Percentiles rank a stretch among this genome's conserved stretches.
phyloP scores from a whole-genome alignment of 192 early-diverging fungal genomes.

The Lunasporangiospora selenospora region DNA sequence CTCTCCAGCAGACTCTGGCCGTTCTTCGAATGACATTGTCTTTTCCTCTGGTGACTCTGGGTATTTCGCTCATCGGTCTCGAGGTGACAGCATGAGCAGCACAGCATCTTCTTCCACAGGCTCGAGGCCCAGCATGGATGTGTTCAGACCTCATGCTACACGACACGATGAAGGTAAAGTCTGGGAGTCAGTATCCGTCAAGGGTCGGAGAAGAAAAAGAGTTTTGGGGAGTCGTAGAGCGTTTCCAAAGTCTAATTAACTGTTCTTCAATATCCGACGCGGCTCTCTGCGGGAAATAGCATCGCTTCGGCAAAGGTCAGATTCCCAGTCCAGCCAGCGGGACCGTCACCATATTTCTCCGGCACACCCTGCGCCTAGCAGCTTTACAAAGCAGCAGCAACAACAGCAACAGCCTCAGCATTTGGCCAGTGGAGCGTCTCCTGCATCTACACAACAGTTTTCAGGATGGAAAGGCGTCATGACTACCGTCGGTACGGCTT shows the following conservation, averaged over 20 bases:
- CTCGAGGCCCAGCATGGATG: conserved; percentile 34
- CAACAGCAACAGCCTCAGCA: conserved; percentile 11
- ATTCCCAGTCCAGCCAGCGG: conserved; percentile 23
- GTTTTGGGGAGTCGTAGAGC: too few species aligned
- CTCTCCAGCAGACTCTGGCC: conserved; percentile 42
- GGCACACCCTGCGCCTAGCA: conserved; percentile 31
- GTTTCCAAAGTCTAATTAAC: too few species aligned
- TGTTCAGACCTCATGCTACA: conserved; percentile 25
- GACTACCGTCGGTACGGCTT: conserved; percentile 63
- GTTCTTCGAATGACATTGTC: conserved; percentile 43
- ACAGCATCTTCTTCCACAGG: conserved; percentile 23
- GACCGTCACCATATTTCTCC: conserved; percentile 18
- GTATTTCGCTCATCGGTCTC: conserved; percentile 38
- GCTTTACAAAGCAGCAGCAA: conserved; percentile 22
- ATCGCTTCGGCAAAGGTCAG: conserved; percentile 28
- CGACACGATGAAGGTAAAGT: conserved; percentile 43
- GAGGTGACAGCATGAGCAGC: conserved; percentile 38
- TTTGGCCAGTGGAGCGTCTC: background rate
- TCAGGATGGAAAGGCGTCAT: conserved; percentile 69
- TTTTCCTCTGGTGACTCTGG: conserved; percentile 18
- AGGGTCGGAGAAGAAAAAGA: too few species aligned
- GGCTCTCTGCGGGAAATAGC: conserved; percentile 4
- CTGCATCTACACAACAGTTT: conserved; percentile 26
- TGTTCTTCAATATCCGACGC: conserved; percentile 15
- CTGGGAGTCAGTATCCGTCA: too few species aligned